A percentile compares a stretch with the other conserved stretches of the same genome.
phyloP scores from a whole-genome alignment of 1,139 yeast species.

The Candida dubliniensis region DNA sequence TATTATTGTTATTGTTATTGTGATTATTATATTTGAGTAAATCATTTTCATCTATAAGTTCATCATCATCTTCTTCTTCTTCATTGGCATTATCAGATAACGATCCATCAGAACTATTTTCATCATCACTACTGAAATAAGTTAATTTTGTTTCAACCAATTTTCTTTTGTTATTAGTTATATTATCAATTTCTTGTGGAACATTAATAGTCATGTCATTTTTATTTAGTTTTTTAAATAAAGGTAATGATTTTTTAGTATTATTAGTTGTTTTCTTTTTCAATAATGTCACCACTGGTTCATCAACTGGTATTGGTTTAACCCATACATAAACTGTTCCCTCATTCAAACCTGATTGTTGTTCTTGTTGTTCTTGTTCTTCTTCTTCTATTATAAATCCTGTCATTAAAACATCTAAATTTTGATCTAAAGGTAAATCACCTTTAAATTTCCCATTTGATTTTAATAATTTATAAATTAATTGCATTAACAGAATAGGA shows the following conservation, averaged over 20 bases:
- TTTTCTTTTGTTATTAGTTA: conserved; percentile 32
- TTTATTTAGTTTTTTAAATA: conserved; percentile 28
- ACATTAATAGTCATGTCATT: conserved; percentile 5
- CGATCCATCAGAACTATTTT: conserved; percentile 24
- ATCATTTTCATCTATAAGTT: conserved; percentile 44
- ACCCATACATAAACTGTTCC: conserved; percentile 33
- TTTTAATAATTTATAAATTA: conserved; percentile 41
- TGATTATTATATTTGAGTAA: conserved; percentile 27
- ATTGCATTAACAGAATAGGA: conserved; percentile 43
- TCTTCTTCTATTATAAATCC: conserved; percentile 53
- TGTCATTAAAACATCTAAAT: conserved; percentile 58
- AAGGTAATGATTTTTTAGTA: conserved; percentile 19
- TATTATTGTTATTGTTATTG: conserved; percentile 11
- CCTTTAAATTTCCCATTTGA: conserved; percentile 56
- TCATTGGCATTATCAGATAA: conserved; percentile 36
- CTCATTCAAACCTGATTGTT: too few species aligned
- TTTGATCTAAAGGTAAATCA: conserved; percentile 49
- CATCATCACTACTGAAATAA: conserved; percentile 40
- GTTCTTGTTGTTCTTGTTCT: too few species aligned
- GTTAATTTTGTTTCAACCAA: conserved; percentile 49
- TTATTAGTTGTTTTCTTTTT: conserved; percentile 8
- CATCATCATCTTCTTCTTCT: conserved; percentile 39
- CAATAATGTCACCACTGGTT: conserved; percentile 14
- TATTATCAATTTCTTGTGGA: conserved; percentile 38
- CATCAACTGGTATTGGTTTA: conserved; percentile 42